Conservation (phyloP, 352 stramenopile species). For the Phytophthora rubi region DNA sequence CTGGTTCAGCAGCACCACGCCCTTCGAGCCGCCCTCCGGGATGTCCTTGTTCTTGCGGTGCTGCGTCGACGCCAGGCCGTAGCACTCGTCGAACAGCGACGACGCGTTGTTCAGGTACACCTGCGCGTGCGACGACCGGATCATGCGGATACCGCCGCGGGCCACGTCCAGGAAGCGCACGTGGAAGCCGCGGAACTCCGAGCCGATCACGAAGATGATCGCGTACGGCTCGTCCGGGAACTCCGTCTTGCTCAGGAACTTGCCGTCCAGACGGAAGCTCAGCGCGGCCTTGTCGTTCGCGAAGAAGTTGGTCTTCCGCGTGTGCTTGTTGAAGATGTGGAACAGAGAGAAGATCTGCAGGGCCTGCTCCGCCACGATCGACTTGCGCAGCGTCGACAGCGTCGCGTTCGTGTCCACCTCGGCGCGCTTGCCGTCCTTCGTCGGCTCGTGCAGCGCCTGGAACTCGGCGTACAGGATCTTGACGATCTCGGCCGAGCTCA, state of each 20-base stretch:
- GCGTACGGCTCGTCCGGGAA: conserved; percentile 92
- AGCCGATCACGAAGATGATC: conserved; percentile 95
- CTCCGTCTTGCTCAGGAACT: conserved; percentile 77
- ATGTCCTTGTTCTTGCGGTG: conserved; percentile 99
- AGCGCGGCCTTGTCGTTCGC: conserved; percentile 79
- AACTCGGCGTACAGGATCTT: conserved; percentile 86
- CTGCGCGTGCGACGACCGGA: conserved; percentile 74
- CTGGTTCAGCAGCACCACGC: conserved; percentile 95
- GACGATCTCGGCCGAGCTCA: conserved; percentile 70
- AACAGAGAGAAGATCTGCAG: conserved; percentile 85
- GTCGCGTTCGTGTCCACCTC: conserved; percentile 56
- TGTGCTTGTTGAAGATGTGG: conserved; percentile 84
- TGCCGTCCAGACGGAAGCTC: conserved; percentile 74
- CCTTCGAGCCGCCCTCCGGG: conserved; percentile 97
- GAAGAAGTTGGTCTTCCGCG: conserved; percentile 89
- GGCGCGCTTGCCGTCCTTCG: conserved; percentile 34
- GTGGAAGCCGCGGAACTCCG: conserved; percentile 98
- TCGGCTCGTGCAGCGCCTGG: conserved; percentile 67
- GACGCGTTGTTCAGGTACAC: conserved; percentile 93
- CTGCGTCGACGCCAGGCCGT: conserved; percentile 96
- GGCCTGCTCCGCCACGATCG: conserved; percentile 74
- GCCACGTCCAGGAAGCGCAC: conserved; percentile 98
- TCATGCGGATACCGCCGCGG: conserved; percentile 95
- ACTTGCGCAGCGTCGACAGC: conserved; percentile 76
- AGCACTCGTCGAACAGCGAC: conserved; percentile 97